Conservation (phyloP, 2,329 filamentous ascomycete genomes). For the Trichoderma sp. region DNA sequence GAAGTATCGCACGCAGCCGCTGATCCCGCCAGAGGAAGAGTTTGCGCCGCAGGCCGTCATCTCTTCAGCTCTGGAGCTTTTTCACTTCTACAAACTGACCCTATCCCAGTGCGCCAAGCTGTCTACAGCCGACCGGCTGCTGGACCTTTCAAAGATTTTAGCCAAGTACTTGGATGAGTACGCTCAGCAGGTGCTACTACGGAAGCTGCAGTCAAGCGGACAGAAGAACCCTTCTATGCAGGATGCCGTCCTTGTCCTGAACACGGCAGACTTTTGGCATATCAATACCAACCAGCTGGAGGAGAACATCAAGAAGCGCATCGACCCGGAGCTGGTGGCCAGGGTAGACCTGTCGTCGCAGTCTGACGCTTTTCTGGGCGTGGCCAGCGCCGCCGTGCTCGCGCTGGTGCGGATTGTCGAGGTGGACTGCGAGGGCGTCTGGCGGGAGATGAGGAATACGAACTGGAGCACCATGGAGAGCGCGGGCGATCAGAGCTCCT, state of each 20-base stretch:
- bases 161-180: constrained; percentile 95
- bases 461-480: constrained; percentile 93
- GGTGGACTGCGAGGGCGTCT: constrained; percentile 77
- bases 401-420: constrained; percentile 84
- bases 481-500: constrained; percentile 91
- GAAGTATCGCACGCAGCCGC: constrained; percentile 80
- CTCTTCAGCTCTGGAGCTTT: constrained; percentile 90
- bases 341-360: constrained; percentile 89
- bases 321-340: constrained; percentile 74
- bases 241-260: constrained; percentile 82
- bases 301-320: constrained; percentile 88
- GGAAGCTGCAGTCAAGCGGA: constrained; percentile 63
- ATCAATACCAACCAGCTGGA: constrained; percentile 89
- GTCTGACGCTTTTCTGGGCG: constrained; percentile 91
- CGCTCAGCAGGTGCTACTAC: constrained; percentile 85
- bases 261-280: constrained; percentile 98
- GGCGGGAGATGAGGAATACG: constrained; percentile 96
- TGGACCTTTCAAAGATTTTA: constrained; percentile 82
- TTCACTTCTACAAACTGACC: constrained; percentile 93
- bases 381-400: constrained; percentile 84
- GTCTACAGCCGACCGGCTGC: constrained; percentile 82
- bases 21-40: constrained; percentile 83
- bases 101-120: constrained; percentile 94
- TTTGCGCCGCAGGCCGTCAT: constrained; percentile 90
- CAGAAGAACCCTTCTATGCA: constrained; percentile 62